These are phyloP conservation scores for Agroathelia rolfsii DNA, from an alignment of 1,284 basidiomycete genomes.

Conservation along the genomic window DNA sequence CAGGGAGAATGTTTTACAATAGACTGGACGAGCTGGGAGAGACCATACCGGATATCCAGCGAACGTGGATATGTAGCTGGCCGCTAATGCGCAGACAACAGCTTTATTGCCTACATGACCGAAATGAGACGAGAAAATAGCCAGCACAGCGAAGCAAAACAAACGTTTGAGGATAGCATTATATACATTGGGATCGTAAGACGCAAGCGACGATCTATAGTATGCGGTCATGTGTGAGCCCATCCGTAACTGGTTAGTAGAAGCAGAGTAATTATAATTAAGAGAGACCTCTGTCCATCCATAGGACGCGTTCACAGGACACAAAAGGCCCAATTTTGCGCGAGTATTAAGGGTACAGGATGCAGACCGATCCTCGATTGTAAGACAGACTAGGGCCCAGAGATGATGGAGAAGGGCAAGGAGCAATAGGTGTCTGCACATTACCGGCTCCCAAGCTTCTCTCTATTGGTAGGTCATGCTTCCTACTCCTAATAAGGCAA, in stretches of 20 bases:
- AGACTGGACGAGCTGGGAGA: constrained; percentile 13
- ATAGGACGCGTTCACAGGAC: constrained; percentile 59
- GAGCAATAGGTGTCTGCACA: constrained; percentile 10
- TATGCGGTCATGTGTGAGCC: no score
- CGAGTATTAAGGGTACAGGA: constrained; percentile 32
- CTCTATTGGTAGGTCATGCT: constrained; percentile 1
- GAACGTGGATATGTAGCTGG: constrained; percentile 75
- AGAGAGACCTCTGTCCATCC: constrained; percentile 62
- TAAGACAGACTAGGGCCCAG: no score
- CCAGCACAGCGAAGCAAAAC: constrained; percentile 55
- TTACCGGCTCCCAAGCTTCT: constrained; percentile 7
- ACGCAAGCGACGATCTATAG: no score
- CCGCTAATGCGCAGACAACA: constrained; percentile 71
- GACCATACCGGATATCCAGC: constrained; percentile 68
- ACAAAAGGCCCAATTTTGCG: constrained; percentile 33
- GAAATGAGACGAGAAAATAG: constrained; percentile 9
- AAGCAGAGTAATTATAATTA: no score
- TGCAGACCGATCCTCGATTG: constrained; percentile 10
- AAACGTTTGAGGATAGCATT: no score
- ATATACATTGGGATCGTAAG: no score
- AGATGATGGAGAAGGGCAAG: constrained; percentile 10
- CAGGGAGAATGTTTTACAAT: neutral
- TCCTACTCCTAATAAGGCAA: no score
- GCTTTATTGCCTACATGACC: constrained; percentile 59
- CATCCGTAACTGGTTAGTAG: no score